Conservation (phyloP, 1,284 basidiomycete genomes). For the Phellopilus nigrolimitatus region DNA sequence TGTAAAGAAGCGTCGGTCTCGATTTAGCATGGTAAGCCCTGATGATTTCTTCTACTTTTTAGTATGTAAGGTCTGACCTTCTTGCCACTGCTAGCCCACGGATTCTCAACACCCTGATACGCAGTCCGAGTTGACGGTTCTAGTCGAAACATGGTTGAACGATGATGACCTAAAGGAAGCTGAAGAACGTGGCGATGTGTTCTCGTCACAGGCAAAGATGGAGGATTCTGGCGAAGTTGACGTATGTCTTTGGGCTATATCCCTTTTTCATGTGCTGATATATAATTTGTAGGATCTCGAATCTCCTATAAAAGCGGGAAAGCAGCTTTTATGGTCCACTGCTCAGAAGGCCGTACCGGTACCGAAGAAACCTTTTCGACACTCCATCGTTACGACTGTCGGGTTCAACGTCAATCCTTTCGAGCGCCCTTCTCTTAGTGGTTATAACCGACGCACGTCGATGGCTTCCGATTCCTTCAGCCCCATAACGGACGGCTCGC, state of each 20-base stretch:
- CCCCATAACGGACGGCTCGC: slow-evolving; percentile 42
- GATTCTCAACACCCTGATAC: slow-evolving; percentile 76
- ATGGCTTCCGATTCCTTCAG: slow-evolving; percentile 30
- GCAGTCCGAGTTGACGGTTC: slow-evolving; percentile 58
- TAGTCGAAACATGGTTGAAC: slow-evolving; percentile 69
- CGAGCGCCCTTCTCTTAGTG: slow-evolving; percentile 26
- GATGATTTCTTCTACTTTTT: neutral
- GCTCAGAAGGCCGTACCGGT: slow-evolving; percentile 35
- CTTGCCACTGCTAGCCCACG: slow-evolving; percentile 44
- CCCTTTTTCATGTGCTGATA: neutral
- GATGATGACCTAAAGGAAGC: slow-evolving; percentile 67
- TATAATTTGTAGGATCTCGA: slow-evolving; percentile 21
- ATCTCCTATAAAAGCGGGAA: slow-evolving; percentile 37
- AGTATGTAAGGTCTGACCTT: neutral
- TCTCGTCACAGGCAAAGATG: slow-evolving; percentile 39
- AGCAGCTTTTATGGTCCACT: slow-evolving; percentile 42
- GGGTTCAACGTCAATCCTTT: slow-evolving; percentile 38
- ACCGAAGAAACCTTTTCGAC: slow-evolving; percentile 34
- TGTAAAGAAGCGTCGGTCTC: slow-evolving; percentile 61
- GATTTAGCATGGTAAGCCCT: slow-evolving; percentile 63
- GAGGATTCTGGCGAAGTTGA: slow-evolving; percentile 34
- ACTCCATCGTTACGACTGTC: slow-evolving; percentile 40
- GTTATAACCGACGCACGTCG: slow-evolving; percentile 35
- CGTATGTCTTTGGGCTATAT: slow-evolving; percentile 23
- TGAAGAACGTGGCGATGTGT: slow-evolving; percentile 54